These are phyloP conservation scores for Lasiosphaeris hirsuta DNA, from an alignment of 495 filamentous ascomycete species.

Conservation along the genomic window DNA sequence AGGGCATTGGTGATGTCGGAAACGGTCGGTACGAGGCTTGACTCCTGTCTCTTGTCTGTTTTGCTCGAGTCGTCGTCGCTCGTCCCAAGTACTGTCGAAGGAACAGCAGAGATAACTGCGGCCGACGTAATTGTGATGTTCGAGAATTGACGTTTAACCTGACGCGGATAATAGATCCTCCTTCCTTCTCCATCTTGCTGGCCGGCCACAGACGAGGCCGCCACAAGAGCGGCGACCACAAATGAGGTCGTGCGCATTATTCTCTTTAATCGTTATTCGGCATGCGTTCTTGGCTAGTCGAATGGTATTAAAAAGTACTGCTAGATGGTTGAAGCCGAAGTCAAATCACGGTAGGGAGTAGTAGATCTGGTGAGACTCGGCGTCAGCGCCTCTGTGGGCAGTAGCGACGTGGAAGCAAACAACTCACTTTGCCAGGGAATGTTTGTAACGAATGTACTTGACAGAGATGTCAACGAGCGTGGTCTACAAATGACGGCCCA, in stretches of 20 bases:
- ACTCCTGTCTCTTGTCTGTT: not conserved
- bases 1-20: conserved; percentile 7
- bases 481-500: conserved; percentile 31
- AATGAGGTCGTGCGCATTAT: conserved; percentile 49
- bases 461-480: conserved; percentile 59
- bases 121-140: conserved; percentile 46
- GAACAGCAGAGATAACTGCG: conserved; percentile 8
- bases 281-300: conserved; percentile 12
- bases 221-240: conserved; percentile 50
- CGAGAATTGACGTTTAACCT: conserved; percentile 55
- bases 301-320: not conserved
- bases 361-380: conserved; percentile 27
- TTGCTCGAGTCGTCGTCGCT: conserved; percentile 9
- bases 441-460: conserved; percentile 62
- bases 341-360: not conserved
- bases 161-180: conserved; percentile 57
- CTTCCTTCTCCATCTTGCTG: conserved; percentile 45
- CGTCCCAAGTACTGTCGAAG: conserved; percentile 15
- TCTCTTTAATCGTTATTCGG: conserved; percentile 20
- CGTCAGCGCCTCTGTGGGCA: conserved; percentile 28
- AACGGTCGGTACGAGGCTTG: too few species aligned
- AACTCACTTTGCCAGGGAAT: conserved; percentile 49
- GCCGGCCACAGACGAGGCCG: conserved; percentile 47
- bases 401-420: conserved; percentile 14
- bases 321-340: not conserved